Evolutionary conservation across 768 basidiomycete genomes (phyloP).

Genomic region (Leucosporidium yakuticum): DNA sequence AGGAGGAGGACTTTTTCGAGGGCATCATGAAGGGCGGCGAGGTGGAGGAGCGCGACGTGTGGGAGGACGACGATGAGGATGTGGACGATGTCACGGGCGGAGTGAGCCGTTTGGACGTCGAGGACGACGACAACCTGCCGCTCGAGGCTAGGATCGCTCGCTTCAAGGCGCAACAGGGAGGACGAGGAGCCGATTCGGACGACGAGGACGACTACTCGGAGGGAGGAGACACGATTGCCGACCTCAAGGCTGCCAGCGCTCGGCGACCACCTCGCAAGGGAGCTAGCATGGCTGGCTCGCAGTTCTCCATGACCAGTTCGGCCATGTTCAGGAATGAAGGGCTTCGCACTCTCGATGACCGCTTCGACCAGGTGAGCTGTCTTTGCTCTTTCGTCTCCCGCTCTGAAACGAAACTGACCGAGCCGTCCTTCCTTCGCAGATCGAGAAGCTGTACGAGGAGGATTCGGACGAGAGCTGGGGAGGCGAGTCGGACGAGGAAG

Average conservation of each 20-base stretch:
- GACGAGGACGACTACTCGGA: slow-evolving; percentile 50
- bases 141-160: slow-evolving; percentile 21
- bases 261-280: slow-evolving; percentile 60
- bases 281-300: slow-evolving; percentile 56
- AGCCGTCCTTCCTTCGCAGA: slow-evolving; percentile 48
- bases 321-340: slow-evolving; percentile 91
- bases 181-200: slow-evolving; percentile 13
- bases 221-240: slow-evolving; percentile 71
- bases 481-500: slow-evolving; percentile 42
- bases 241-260: slow-evolving; percentile 67
- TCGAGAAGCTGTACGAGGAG: slow-evolving; percentile 70
- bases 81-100: slow-evolving; percentile 40
- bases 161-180: slow-evolving; percentile 22
- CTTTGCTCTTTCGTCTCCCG: too few relatives aligned
- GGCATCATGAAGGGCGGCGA: slow-evolving; percentile 33
- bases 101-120: slow-evolving; percentile 1
- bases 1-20: slow-evolving; percentile 54
- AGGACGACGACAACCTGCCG: slow-evolving; percentile 26
- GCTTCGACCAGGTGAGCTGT: slow-evolving; percentile 75
- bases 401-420: neutral
- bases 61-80: slow-evolving; percentile 35
- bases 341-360: slow-evolving; percentile 78
- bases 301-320: slow-evolving; percentile 95
- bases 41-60: slow-evolving; percentile 50
- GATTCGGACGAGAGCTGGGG: slow-evolving; percentile 52